Evolutionary conservation across 192 early-diverging fungal genomes (phyloP).

Genomic region (Entomortierella parvispora): DNA sequence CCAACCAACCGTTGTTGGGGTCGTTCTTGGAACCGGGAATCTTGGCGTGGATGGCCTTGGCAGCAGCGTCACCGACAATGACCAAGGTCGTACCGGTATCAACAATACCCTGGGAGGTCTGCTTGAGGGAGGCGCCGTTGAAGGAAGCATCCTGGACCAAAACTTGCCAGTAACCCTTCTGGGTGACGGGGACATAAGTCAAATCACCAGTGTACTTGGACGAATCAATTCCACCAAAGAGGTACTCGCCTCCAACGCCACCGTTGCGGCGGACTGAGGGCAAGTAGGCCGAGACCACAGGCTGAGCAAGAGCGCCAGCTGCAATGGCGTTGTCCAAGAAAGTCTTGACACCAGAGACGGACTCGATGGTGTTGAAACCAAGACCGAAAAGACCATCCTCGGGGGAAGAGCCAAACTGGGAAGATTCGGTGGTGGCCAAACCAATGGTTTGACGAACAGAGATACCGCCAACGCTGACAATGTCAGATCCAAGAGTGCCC

Average conservation of each 20-base stretch:
- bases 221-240: constrained; percentile 67
- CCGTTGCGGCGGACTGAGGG: constrained; percentile 55
- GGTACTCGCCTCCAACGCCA: constrained; percentile 57
- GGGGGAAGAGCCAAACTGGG: constrained; percentile 62
- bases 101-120: constrained; percentile 57
- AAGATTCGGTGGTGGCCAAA: constrained; percentile 68
- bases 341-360: constrained; percentile 58
- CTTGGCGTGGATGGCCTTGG: constrained; percentile 59
- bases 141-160: constrained; percentile 59
- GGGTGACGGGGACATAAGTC: constrained; percentile 64
- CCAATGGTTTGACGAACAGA: constrained; percentile 71
- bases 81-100: constrained; percentile 76
- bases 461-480: constrained; percentile 64
- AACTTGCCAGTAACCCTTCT: constrained; percentile 68
- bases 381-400: constrained; percentile 76
- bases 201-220: constrained; percentile 59
- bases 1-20: constrained; percentile 35
- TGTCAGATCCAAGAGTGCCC: constrained; percentile 58
- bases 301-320: constrained; percentile 60
- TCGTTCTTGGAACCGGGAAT: constrained; percentile 28
- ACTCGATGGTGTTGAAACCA: constrained; percentile 61
- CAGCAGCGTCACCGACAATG: constrained; percentile 62
- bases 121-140: constrained; percentile 48
- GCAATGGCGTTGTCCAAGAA: constrained; percentile 68
- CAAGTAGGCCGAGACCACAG: constrained; percentile 72